These are phyloP conservation scores for Pythium volutum DNA, from an alignment of 352 stramenopile species.

Conservation along the genomic window DNA sequence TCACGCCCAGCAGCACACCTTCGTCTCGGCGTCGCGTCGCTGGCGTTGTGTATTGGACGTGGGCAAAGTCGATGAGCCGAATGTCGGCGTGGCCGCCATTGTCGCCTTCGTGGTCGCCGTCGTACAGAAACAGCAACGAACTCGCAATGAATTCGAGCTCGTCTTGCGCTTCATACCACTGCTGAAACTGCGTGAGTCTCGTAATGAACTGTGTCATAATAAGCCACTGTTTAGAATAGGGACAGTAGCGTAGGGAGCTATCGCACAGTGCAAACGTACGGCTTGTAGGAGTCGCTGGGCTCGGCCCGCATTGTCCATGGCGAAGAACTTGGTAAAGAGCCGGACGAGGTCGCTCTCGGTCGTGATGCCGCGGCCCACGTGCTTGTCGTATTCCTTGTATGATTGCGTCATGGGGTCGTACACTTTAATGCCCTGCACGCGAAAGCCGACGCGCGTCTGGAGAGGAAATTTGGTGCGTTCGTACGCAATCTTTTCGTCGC, in stretches of 20 bases:
- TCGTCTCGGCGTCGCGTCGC: conserved; percentile 35
- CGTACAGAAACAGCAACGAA: conserved; percentile 95
- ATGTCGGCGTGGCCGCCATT: conserved; percentile 37
- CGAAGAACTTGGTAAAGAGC: conserved; percentile 85
- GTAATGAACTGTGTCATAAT: conserved; percentile 48
- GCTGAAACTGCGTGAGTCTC: conserved; percentile 55
- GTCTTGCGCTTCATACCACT: conserved; percentile 80
- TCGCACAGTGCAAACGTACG: conserved; percentile 37
- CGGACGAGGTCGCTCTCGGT: conserved; percentile 51
- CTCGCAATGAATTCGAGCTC: conserved; percentile 91
- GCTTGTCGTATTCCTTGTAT: conserved; percentile 87
- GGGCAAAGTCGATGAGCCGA: conserved; percentile 85
- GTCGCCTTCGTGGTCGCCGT: conserved; percentile 39
- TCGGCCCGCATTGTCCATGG: conserved; percentile 25
- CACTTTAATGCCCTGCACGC: conserved; percentile 93
- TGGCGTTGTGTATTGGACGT: conserved; percentile 31
- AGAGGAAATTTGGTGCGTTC: conserved; percentile 93
- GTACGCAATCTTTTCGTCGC: conserved; percentile 85
- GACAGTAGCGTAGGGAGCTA: background rate
- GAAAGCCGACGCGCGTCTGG: conserved; percentile 90
- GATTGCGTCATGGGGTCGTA: conserved; percentile 48
- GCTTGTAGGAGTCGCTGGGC: conserved; percentile 36
- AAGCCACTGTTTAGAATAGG: background rate
- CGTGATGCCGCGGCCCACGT: conserved; percentile 71
- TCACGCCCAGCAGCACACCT: conserved; percentile 54